These are phyloP conservation scores for Pyracantha coccinea DNA, from an alignment of 331 rosid species.

Conservation along the genomic window DNA sequence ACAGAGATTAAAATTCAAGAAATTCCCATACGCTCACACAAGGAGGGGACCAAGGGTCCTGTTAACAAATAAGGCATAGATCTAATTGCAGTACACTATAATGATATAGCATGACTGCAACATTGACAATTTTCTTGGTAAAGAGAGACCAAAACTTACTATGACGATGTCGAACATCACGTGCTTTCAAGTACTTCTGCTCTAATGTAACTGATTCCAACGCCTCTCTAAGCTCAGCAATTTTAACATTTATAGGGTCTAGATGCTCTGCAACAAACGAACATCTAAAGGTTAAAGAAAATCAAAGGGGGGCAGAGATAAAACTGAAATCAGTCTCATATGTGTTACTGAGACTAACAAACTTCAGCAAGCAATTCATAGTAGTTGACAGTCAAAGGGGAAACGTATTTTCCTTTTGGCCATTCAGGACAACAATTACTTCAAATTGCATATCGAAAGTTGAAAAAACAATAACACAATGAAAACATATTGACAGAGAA, in stretches of 20 bases:
- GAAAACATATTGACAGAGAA: slow-evolving; percentile 8
- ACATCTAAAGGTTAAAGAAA: slow-evolving; percentile 4
- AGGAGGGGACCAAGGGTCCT: neutral
- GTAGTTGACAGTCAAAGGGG: neutral
- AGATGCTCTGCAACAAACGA: slow-evolving; percentile 69
- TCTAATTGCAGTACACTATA: neutral
- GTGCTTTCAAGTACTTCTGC: slow-evolving; percentile 92
- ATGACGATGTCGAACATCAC: slow-evolving; percentile 88
- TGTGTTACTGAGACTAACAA: neutral
- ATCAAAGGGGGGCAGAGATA: neutral
- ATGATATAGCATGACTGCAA: neutral
- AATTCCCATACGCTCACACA: too few relatives aligned
- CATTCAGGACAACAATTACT: neutral
- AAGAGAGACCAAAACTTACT: slow-evolving; percentile 49
- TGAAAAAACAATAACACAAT: neutral
- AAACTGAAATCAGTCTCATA: neutral
- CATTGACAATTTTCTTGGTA: neutral
- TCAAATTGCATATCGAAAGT: neutral
- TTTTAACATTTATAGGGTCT: slow-evolving; percentile 97
- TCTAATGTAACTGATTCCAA: slow-evolving; percentile 86
- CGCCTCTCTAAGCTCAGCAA: slow-evolving; percentile 97
- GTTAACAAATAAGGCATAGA: neutral
- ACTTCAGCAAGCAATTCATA: neutral
- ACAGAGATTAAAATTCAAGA: too few relatives aligned
- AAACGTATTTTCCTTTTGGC: neutral